Conservation (phyloP, 352 stramenopile species). For the Phytophthora citrophthora region DNA sequence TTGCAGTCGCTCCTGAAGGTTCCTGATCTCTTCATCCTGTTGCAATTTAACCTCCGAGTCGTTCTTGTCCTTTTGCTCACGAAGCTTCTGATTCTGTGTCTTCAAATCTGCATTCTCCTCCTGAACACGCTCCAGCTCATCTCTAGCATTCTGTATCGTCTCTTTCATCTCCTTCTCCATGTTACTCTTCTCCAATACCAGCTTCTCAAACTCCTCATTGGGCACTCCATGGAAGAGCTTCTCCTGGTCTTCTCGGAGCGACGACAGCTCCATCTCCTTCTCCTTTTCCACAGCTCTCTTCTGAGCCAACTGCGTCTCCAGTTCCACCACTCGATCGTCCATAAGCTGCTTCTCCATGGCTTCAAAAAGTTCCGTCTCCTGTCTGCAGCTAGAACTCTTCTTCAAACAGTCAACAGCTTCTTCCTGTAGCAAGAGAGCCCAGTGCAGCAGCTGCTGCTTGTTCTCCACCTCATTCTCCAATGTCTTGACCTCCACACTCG, state of each 20-base stretch:
- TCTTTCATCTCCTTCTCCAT: slow-evolving; percentile 27
- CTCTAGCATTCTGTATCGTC: slow-evolving; percentile 16
- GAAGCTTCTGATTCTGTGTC: slow-evolving; percentile 36
- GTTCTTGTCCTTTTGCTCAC: slow-evolving; percentile 33
- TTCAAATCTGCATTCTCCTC: slow-evolving; percentile 38
- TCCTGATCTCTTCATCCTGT: slow-evolving; percentile 32
- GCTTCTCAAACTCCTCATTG: slow-evolving; percentile 30
- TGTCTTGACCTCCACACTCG: slow-evolving; percentile 35
- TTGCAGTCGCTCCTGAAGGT: slow-evolving; percentile 42
- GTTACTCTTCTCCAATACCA: slow-evolving; percentile 30
- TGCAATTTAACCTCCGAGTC: not conserved
- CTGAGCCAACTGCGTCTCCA: slow-evolving; percentile 59
- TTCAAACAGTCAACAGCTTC: slow-evolving; percentile 24
- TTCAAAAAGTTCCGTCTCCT: slow-evolving; percentile 49
- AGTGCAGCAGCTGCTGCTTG: slow-evolving; percentile 23
- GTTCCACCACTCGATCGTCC: slow-evolving; percentile 55
- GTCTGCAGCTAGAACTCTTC: slow-evolving; percentile 11
- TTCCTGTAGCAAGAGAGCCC: slow-evolving; percentile 20
- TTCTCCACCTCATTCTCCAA: slow-evolving; percentile 9
- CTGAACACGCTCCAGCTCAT: slow-evolving; percentile 23
- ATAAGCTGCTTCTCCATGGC: slow-evolving; percentile 57
- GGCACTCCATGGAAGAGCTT: slow-evolving; percentile 30
- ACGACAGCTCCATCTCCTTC: slow-evolving; percentile 49
- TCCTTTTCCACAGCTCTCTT: slow-evolving; percentile 44
- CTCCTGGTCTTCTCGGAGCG: slow-evolving; percentile 37